A percentile compares a stretch with the other conserved stretches of the same genome.
Evolutionary conservation across 371 early-diverging fungal genomes (phyloP).

Genomic region (Nematocida ausubeli): DNA sequence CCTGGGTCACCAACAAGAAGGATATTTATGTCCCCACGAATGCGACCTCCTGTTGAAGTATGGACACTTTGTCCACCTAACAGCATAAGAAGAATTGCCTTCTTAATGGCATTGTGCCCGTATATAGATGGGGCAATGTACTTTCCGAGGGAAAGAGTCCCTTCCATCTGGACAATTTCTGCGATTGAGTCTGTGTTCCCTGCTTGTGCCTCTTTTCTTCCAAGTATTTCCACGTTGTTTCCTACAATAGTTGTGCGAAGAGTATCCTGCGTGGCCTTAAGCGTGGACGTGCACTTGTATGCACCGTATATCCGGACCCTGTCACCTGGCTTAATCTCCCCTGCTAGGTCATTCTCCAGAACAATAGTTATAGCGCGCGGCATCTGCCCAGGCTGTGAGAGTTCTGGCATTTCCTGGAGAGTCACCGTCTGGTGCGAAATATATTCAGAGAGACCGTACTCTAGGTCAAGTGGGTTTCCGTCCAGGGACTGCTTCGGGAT

Average conservation of each 20-base stretch:
- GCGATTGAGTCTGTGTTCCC: constrained; percentile 1
- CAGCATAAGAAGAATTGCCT: constrained; percentile 82
- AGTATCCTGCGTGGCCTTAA: constrained; percentile 30
- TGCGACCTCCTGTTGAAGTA: constrained; percentile 2
- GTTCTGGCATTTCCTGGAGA: constrained; percentile 98
- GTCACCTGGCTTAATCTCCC: constrained; percentile 93
- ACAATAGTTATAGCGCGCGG: constrained; percentile 92
- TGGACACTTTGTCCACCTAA: constrained; percentile 77
- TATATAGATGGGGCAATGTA: constrained; percentile 92
- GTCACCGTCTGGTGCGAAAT: constrained; percentile 86
- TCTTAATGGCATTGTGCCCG: constrained; percentile 90
- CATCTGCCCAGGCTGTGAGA: constrained; percentile 89
- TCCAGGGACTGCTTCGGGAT: constrained; percentile 70
- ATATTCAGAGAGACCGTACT: constrained; percentile 86
- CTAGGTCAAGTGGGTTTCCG: constrained; percentile 79
- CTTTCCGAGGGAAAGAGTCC: constrained; percentile 57
- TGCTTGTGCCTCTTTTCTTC: constrained; percentile 8
- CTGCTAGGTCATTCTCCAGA: constrained; percentile 90
- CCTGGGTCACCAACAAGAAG: constrained; percentile 91
- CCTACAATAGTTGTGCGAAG: constrained; percentile 80
- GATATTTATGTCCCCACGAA: constrained; percentile 76
- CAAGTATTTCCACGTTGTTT: constrained; percentile 73
- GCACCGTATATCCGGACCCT: constrained; percentile 87
- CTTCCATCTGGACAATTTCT: background rate
- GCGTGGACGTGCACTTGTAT: constrained; percentile 78